Conservation (phyloP, 768 basidiomycete genomes). For the Chalciporus sphaerocephalus region DNA sequence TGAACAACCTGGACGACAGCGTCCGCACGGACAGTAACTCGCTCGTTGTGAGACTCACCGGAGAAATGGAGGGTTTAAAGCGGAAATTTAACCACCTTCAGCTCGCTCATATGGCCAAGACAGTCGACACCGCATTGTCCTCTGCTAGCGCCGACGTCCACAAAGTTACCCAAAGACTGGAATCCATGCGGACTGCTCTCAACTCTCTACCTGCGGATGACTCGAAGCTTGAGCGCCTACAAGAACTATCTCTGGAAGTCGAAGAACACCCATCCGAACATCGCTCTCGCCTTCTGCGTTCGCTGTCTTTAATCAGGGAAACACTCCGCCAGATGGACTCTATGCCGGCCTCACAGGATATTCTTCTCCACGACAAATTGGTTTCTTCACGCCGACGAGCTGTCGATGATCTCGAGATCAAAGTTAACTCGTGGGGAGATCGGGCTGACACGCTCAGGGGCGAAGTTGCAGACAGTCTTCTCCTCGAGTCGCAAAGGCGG, state of each 20-base stretch:
- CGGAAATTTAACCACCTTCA: constrained; percentile 46
- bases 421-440: constrained; percentile 47
- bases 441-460: constrained; percentile 28
- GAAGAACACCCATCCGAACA: constrained; percentile 34
- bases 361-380: constrained; percentile 44
- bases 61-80: constrained; percentile 47
- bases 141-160: constrained; percentile 38
- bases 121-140: constrained; percentile 44
- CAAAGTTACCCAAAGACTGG: constrained; percentile 38
- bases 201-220: constrained; percentile 23
- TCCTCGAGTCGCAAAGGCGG: constrained; percentile 42
- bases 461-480: constrained; percentile 36
- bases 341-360: constrained; percentile 39
- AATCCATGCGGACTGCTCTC: constrained; percentile 35
- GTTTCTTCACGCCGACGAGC: constrained; percentile 46
- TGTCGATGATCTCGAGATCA: constrained; percentile 49
- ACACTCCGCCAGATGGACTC: constrained; percentile 54
- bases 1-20: constrained; percentile 54
- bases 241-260: constrained; percentile 33
- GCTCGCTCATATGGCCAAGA: constrained; percentile 50
- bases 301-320: constrained; percentile 52
- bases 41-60: constrained; percentile 59
- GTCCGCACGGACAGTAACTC: constrained; percentile 69
- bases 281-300: constrained; percentile 39
- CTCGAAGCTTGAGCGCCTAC: constrained; percentile 35